Percentiles rank a stretch among this genome's conserved stretches.
phyloP scores from a whole-genome alignment of 2,329 filamentous ascomycete genomes.

The Microdochium bolleyi region DNA sequence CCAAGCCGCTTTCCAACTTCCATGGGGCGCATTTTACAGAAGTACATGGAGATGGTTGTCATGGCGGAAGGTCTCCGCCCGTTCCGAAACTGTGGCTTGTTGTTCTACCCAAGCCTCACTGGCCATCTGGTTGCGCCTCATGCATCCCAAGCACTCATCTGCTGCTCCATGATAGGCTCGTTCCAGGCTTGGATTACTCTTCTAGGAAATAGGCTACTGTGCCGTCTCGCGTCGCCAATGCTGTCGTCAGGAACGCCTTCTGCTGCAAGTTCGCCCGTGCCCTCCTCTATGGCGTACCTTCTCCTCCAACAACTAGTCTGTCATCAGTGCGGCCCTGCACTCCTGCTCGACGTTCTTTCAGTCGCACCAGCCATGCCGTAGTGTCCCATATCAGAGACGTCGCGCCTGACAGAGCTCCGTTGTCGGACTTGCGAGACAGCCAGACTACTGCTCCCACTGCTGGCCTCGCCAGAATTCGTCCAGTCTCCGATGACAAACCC shows the following conservation, averaged over 20 bases:
- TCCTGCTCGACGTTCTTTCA: not conserved
- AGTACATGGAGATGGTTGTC: no score
- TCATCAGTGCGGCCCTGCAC: not conserved
- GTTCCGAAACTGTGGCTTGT: no score
- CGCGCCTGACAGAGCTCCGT: not conserved
- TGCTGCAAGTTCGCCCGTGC: no score
- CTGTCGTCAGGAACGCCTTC: not conserved
- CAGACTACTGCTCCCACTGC: not conserved
- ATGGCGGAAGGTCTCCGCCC: no score
- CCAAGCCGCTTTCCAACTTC: no score
- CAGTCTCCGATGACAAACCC: constrained; percentile 2
- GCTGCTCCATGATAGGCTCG: not conserved
- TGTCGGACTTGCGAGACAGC: not conserved
- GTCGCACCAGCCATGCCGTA: not conserved
- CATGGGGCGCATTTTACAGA: no score
- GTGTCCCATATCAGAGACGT: not conserved
- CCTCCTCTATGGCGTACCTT: no score
- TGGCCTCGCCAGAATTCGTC: not conserved
- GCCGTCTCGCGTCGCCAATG: not conserved
- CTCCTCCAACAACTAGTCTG: no score
- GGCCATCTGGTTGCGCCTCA: no score
- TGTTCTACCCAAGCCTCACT: no score
- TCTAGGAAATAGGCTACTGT: not conserved
- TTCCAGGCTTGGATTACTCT: not conserved
- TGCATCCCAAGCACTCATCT: no score